Base-by-base conservation (phyloP, 805 yeast species). In the Wickerhamiella nectarea region DNA sequence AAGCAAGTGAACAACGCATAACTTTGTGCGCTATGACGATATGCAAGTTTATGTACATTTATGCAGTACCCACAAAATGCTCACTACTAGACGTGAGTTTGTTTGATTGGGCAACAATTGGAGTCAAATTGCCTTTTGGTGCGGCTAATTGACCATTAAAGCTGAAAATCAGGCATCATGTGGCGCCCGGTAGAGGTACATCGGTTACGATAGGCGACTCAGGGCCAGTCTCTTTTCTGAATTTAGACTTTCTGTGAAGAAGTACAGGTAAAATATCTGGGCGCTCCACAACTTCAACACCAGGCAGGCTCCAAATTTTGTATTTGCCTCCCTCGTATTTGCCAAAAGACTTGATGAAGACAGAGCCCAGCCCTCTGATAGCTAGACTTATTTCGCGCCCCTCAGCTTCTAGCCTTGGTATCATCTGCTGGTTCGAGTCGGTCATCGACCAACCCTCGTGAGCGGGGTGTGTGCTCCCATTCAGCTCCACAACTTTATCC, bases 291-390 rank as follows among this genome's bases (percentile, higher is more conserved):
- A 61, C 51, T 20, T 53, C 52, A 2, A 55, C 46, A 2, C 56
- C 57, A 3, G 49, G 45, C 1, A 55, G 44, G 0, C 54, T 55
- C 40, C 52, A 50, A 3, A 60, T 58, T 6, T 26, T 45, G 2
- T 56, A 40, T 3, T 21, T 38, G 17, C 56, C 54, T 4, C 47
- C 53, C 14, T 34, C 45, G 11, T 59, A 53, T 25, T 46, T 48
- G 9, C 66, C 65, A 17, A 49, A 50, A 5, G 50, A 46, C 20
- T 54, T 50, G 25, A 61, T 43, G 45, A 62, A 62, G 11, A 62
- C 39, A 17, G 50, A 46, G 0, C 67, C 67, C 6, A 62, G 41
- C 2, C 63, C 61, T 2, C 60, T 50, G 18, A 62, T 42, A 1
- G 58, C 59, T 1, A 60, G 36, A 15, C 11, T 25, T 15, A 36